Conservation (phyloP, 257 asterid species). For the Ilex asprella region DNA sequence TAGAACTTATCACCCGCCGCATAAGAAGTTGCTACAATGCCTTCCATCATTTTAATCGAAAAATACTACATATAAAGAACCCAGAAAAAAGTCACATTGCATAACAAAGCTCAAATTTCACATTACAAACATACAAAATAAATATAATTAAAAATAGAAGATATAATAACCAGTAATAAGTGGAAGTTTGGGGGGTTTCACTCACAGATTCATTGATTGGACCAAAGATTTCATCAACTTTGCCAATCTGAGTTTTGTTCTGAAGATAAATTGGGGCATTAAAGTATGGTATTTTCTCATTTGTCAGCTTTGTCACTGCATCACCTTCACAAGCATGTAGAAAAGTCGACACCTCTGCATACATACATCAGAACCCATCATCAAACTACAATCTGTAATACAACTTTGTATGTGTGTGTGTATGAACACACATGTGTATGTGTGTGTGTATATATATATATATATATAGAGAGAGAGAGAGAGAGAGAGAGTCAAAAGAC, state of each 20-base stretch:
- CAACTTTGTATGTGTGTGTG: not conserved
- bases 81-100: not conserved
- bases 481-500: not conserved
- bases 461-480: too few species aligned
- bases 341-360: conserved; percentile 76
- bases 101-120: not conserved
- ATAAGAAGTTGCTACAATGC: conserved; percentile 83
- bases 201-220: conserved; percentile 97
- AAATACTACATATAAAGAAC: conserved; percentile 39
- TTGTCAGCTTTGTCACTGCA: conserved; percentile 78
- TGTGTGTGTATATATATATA: not conserved
- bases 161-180: not conserved
- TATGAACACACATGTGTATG: too few species aligned
- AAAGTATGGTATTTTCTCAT: conserved; percentile 87
- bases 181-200: not conserved
- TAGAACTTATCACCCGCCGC: conserved; percentile 78
- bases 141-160: not conserved
- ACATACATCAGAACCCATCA: not conserved
- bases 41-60: conserved; percentile 85
- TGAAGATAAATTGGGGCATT: conserved; percentile 92
- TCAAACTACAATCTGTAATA: not conserved
- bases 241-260: conserved; percentile 93
- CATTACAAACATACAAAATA: not conserved
- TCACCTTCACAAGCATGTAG: conserved; percentile 91
- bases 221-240: conserved; percentile 96